Base-by-base conservation (phyloP, 2,329 filamentous ascomycete species). In the Ambrosiella xylebori region DNA sequence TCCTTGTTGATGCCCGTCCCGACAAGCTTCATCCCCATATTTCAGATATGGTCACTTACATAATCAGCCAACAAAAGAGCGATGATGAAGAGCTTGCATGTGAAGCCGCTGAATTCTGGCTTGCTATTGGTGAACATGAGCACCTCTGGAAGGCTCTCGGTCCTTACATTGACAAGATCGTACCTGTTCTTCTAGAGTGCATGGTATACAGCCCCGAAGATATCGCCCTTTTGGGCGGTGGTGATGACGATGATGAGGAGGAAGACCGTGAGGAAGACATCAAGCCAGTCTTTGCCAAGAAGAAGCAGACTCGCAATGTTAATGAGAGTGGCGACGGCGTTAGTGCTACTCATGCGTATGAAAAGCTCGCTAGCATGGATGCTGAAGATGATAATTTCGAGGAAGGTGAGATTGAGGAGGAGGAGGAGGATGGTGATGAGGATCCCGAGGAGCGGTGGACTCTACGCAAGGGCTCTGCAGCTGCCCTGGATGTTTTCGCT, bases 151-250 rank as follows among this genome's bases (percentile, higher is more conserved):
- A 82, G 63, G 78, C 81, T 0, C 74, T 98, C 51, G 82, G 78
- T 7, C 89, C 89, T 0, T 87, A 87, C 66, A 79, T 97, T 58
- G 71, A 79, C 63, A 87, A 86, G 68, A 91, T 97, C 62, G 85
- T 98, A 37, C 93, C 93, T 0, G 86, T 96, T 1, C 74, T 98
- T 56, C 78, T 98, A 7, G 82, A 93, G 63, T 94, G 88, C 67
- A 98, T 98, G 91, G 82, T 97, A 1, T 98, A 97, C 69, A 87
- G 86, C 65, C 88, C 93, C 62, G 93, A 98, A 64, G 93, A 97
- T 63, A 93, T 95, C 64, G 78, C 87, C 39, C 76, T 89, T 55
- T 74, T 97, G 7, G 89, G 90, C 61, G 86, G 83, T 8, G 88
- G 88, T 62, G 87, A 85, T 17, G 85, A 91, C 63, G 90, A 97